These are phyloP conservation scores for Chaetomium olivaceum DNA, from an alignment of 2,329 filamentous ascomycete species.

Conservation along the genomic window DNA sequence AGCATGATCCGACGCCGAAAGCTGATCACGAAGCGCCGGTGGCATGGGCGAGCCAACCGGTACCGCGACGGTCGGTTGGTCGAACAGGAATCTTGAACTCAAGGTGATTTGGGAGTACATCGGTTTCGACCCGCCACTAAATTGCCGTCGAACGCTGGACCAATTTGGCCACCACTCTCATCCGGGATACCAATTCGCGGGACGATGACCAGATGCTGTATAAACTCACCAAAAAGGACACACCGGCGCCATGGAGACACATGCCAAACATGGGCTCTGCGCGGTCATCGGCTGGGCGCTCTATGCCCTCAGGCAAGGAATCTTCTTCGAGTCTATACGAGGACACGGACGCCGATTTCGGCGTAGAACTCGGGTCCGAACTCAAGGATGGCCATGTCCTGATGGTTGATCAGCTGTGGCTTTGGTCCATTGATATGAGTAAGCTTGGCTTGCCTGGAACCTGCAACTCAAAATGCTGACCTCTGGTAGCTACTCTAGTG, in stretches of 20 bases:
- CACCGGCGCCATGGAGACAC: constrained; percentile 3
- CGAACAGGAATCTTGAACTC: constrained; percentile 55
- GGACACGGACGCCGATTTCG: constrained; percentile 38
- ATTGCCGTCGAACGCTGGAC: constrained; percentile 62
- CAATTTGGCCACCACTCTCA: constrained; percentile 64
- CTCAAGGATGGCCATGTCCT: constrained; percentile 55
- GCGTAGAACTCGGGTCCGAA: constrained; percentile 33
- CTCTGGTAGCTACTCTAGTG: constrained; percentile 47
- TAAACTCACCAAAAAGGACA: constrained; percentile 58
- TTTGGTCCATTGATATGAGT: constrained; percentile 59
- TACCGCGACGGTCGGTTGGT: constrained; percentile 57
- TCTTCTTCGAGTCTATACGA: constrained; percentile 8
- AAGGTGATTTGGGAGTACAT: constrained; percentile 65
- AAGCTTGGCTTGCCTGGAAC: constrained; percentile 31
- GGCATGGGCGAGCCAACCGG: constrained; percentile 57
- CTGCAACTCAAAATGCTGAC: not conserved
- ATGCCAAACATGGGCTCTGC: not conserved
- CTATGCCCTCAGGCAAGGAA: constrained; percentile 17
- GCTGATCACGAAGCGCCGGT: constrained; percentile 53
- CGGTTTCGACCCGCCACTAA: constrained; percentile 60
- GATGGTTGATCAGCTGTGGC: constrained; percentile 69
- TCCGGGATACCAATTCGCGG: constrained; percentile 59
- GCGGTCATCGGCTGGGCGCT: constrained; percentile 1
- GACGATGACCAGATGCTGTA: constrained; percentile 70
- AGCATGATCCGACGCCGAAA: constrained; percentile 57